Conservation (phyloP, 2,329 filamentous ascomycete species). For the Cordyceps javanica region DNA sequence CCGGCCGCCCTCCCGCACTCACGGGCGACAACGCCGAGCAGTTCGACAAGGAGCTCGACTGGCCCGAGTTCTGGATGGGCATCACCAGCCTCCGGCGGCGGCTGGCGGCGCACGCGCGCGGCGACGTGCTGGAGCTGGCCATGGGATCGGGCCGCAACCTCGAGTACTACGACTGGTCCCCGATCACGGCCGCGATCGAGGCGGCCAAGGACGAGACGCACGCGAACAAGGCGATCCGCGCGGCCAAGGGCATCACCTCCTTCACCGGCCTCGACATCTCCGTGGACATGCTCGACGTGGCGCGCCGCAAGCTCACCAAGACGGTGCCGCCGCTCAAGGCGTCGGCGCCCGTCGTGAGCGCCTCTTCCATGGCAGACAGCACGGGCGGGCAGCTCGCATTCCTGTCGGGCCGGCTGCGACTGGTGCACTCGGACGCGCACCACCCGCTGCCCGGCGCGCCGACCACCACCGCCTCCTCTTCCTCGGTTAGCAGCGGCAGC, state of each 20-base stretch:
- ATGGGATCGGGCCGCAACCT: constrained; percentile 59
- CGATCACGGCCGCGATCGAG: constrained; percentile 21
- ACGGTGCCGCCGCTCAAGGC: constrained; percentile 33
- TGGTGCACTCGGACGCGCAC: constrained; percentile 44
- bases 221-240: constrained; percentile 1
- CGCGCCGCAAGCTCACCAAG: constrained; percentile 44
- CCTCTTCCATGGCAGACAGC: constrained; percentile 27
- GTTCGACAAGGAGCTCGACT: constrained; percentile 54
- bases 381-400: constrained; percentile 33
- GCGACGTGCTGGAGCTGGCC: constrained; percentile 57
- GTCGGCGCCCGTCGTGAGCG: constrained; percentile 26
- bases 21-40: constrained; percentile 41
- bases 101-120: constrained; percentile 42
- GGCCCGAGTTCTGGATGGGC: constrained; percentile 52
- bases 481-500: constrained; percentile 27
- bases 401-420: constrained; percentile 36
- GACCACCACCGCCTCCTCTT: no score
- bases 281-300: constrained; percentile 53
- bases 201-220: constrained; percentile 12
- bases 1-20: constrained; percentile 43
- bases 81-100: constrained; percentile 44
- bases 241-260: constrained; percentile 35
- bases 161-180: constrained; percentile 51
- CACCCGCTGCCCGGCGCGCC: constrained; percentile 34
- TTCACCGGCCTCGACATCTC: constrained; percentile 60